phyloP scores from a whole-genome alignment of 2,329 filamentous ascomycete genomes.

The Pestalotiopsis sp. region DNA sequence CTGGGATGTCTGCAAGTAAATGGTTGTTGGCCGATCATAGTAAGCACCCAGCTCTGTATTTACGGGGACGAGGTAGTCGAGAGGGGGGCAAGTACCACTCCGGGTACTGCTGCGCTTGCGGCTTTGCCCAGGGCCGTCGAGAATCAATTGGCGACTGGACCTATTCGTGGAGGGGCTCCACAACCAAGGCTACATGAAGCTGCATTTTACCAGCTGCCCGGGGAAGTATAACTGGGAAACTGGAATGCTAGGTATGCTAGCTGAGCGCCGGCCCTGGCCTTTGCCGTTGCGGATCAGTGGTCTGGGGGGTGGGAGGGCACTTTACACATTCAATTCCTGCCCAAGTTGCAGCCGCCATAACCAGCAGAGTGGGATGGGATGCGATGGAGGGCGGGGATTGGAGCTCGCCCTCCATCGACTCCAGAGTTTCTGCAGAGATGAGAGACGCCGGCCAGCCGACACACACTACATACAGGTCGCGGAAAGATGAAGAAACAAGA shows the following conservation, averaged over 20 bases:
- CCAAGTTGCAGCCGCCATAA: too few relatives aligned
- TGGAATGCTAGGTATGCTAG: neutral
- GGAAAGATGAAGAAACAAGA: neutral
- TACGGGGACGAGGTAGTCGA: neutral
- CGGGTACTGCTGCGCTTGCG: neutral
- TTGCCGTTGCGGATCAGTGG: neutral
- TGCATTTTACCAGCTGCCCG: neutral
- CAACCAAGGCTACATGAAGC: neutral
- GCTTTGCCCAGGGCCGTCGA: too few relatives aligned
- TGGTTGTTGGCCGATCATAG: constrained; percentile 3
- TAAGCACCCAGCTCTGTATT: neutral
- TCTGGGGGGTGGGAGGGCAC: too few relatives aligned
- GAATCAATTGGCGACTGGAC: too few relatives aligned
- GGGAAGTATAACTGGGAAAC: neutral
- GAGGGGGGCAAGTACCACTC: neutral
- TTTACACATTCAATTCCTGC: too few relatives aligned
- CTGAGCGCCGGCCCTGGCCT: neutral
- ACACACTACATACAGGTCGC: neutral
- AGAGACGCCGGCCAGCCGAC: neutral
- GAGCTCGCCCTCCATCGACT: neutral
- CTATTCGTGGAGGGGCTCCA: neutral
- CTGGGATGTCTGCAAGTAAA: neutral
- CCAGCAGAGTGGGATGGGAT: neutral
- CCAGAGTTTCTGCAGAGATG: neutral
- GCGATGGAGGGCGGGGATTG: neutral